Evolutionary conservation across 495 filamentous ascomycete genomes (phyloP), one percentile per base, ranked within the genome.

Genomic region (Xylaria castorea): DNA sequence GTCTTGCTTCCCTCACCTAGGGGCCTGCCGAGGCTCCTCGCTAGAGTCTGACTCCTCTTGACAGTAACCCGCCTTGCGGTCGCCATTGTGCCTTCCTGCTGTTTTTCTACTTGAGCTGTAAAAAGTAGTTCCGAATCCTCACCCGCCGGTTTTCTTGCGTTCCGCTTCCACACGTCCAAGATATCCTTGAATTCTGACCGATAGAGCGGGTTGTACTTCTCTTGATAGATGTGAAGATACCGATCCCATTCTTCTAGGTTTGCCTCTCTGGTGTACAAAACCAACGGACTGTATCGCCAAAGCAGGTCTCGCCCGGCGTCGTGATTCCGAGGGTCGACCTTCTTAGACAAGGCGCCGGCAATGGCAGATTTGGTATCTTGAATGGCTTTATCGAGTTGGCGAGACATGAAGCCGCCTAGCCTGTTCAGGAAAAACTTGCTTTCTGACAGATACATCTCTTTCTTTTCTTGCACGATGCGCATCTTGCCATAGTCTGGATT

Each of bases 111-210:
- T 76, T 94, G 91, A 4, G 92, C 86, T 1, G 93, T 97, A 76
- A 98, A 98, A 14, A 97, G 86, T 36, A 97, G 82, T 69, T 97
- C 95, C 40, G 87, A 84, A 76, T 98, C 95, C n/a, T 97, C 95
- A 32, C 90, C 92, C 14, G 89, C 88, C n/a, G 88, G 84, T 81
- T 94, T 97, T 70, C 89, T 89, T 2, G 92, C 91, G 53, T 91
- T 89, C 74, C 90, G 90, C 83, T 94, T 96, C 95, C 95, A 98
- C 11, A 90, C 89, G 51, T 90, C 82, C 57, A 91, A 81, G 66
- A 96, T 93, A 51, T 97, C 92, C 66, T 87, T 86, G 77, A 97
- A 95, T 71, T 97, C 91, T 62, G 91, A 87, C 76, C 92, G 91
- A 79, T 97, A 97, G 11, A 95, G 85, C 9, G 89, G 88, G 64